Evolutionary conservation across 139 green algal species (phyloP).

Genomic region (Chlorella sorokiniana): DNA sequence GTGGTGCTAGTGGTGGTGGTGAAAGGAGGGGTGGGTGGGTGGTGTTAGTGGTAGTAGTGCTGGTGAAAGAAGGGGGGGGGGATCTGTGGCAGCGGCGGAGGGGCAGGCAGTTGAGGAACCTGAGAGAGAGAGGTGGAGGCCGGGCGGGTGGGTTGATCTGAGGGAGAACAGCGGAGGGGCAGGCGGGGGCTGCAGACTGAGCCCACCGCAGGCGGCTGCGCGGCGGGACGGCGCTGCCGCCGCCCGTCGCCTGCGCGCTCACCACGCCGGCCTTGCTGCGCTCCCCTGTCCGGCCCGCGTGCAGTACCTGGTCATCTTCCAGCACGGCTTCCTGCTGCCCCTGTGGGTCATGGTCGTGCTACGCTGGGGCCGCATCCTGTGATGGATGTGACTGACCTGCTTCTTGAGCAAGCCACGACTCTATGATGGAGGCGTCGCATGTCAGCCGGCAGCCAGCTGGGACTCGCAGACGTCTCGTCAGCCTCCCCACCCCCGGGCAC

Average conservation of each 20-base stretch:
- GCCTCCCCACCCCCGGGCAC: too few species aligned
- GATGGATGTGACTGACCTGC: too few species aligned
- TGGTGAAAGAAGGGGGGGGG: not conserved
- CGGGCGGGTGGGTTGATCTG: too few species aligned
- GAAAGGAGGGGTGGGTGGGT: not conserved
- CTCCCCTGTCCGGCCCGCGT: not conserved
- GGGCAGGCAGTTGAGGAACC: too few species aligned
- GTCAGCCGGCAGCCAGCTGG: not conserved
- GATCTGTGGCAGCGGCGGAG: not conserved
- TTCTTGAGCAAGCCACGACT: not conserved
- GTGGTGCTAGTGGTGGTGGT: not conserved
- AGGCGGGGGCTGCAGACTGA: too few species aligned
- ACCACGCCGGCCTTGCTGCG: too few species aligned
- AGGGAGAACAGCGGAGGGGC: too few species aligned
- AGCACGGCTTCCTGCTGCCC: constrained; percentile 24
- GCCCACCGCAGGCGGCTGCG: too few species aligned
- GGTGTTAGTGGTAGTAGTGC: too few species aligned
- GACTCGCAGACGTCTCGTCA: too few species aligned
- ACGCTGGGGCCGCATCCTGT: constrained; percentile 22
- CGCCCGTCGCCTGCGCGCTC: not conserved
- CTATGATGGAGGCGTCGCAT: not conserved
- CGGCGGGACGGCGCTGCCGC: too few species aligned
- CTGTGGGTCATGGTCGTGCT: constrained; percentile 24
- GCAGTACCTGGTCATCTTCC: constrained; percentile 29
- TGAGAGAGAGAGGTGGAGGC: too few species aligned